These are phyloP conservation scores for Parietichytrium sp. DNA, from an alignment of 108 stramenopile genomes.

Conservation along the genomic window DNA sequence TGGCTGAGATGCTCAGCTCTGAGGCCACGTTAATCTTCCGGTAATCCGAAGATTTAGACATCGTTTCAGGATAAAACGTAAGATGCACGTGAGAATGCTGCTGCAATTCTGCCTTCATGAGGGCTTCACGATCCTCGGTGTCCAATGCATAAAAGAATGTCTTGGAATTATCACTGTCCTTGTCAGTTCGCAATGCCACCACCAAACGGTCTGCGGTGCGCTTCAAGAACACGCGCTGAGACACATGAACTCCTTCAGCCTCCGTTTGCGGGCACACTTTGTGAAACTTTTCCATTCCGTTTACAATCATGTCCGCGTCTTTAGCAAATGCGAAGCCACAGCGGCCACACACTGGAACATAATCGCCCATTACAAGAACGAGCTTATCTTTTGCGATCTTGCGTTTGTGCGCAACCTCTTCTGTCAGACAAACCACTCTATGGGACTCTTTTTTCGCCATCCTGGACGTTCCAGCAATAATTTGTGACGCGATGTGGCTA, in stretches of 20 bases:
- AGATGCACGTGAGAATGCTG: too few species aligned
- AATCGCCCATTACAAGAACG: background rate
- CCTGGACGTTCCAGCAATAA: too few species aligned
- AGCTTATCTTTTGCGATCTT: conserved; percentile 28
- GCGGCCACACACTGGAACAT: background rate
- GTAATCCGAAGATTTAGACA: too few species aligned
- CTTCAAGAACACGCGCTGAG: background rate
- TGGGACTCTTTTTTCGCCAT: background rate
- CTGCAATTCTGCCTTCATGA: too few species aligned
- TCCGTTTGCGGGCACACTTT: background rate
- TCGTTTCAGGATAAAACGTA: too few species aligned
- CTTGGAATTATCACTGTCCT: background rate
- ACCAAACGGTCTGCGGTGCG: background rate
- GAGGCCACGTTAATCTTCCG: too few species aligned
- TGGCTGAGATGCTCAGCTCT: too few species aligned
- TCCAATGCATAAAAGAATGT: background rate
- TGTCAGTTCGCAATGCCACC: background rate
- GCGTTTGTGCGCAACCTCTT: background rate
- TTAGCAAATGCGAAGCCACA: background rate
- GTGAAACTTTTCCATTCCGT: conserved; percentile 5
- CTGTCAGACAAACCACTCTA: background rate
- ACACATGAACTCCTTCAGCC: background rate
- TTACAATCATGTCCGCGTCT: background rate
- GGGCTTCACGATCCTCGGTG: background rate
- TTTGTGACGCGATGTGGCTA: too few species aligned